Base-by-base conservation (phyloP, 2,329 filamentous ascomycete genomes). In the Coniella vitis region DNA sequence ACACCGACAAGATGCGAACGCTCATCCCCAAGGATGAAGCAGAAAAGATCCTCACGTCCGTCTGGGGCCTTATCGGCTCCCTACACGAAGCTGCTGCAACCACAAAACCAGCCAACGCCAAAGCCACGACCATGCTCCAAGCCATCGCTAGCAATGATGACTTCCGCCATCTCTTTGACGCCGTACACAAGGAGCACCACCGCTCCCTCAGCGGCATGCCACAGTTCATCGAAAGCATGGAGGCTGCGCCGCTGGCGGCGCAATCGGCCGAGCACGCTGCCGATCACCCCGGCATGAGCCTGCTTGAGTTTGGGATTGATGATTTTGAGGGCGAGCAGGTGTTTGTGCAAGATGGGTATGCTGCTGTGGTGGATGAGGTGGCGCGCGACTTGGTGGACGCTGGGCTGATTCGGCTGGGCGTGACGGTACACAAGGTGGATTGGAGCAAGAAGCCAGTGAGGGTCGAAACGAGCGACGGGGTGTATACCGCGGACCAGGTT, bases 291-390 rank as follows among this genome's bases (percentile, higher is more conserved):
- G 47, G 47, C 13, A 38, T 48, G 47, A 39, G 47, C 31, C 29
- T 48, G 39, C 47, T 48, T 10, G 47, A 48, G 25, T 48, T 48
- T 16, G 47, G 39, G 4, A 42, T 48, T 12, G 47, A 48, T 8
- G 47, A 48, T 8, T 48, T 48, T 20, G 47, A 38, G 1, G 47
- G 47, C 40, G 47, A 48, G n/a, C 47, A 48, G 38, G 39, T 48
- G 16, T 48, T 48, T n/a, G 22, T 48, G 3, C 40, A 44, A 22
- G 35, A 44, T 35, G 47, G 47, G 5, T 48, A 43, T 16, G 35
- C 40, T 9, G 47, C 47, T 17, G 47, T 48, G 13, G 22, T 48
- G 2, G 40, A 48, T 9, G 47, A 48, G 47, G 25, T 48, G 35
- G 47, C 47, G 16, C 32, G 21, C 17, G 47, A 44, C 4, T 4